These are phyloP conservation scores for Wallacemonas sp. DNA, from an alignment of 208 protist species.

Conservation along the genomic window DNA sequence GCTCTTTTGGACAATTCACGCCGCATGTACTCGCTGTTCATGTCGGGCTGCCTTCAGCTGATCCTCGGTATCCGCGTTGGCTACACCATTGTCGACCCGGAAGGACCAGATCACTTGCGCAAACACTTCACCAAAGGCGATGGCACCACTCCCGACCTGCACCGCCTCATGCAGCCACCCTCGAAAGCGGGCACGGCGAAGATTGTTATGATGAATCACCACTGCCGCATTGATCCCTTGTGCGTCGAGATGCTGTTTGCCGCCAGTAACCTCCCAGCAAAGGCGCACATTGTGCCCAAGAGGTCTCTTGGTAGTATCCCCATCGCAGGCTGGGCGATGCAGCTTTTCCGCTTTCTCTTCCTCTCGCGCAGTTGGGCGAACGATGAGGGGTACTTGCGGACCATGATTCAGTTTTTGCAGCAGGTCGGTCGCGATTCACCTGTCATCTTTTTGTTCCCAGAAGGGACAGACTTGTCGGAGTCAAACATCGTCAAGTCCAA, in stretches of 20 bases:
- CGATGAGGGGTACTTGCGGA: conserved; percentile 63
- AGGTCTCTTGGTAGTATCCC: conserved; percentile 48
- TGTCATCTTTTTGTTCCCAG: conserved; percentile 79
- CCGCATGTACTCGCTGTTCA: conserved; percentile 41
- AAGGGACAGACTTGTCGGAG: conserved; percentile 83
- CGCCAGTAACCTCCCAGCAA: conserved; percentile 22
- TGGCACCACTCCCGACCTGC: conserved; percentile 20
- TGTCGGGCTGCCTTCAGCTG: conserved; percentile 51
- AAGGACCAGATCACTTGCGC: conserved; percentile 39
- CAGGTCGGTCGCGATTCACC: conserved; percentile 26
- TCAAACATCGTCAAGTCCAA: conserved; percentile 67
- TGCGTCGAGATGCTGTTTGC: conserved; percentile 51
- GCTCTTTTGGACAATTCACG: conserved; percentile 33
- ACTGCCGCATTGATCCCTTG: conserved; percentile 78
- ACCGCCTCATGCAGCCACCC: conserved; percentile 30
- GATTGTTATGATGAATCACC: conserved; percentile 88
- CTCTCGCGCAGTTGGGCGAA: conserved; percentile 72
- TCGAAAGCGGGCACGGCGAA: conserved; percentile 66
- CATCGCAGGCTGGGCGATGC: conserved; percentile 77
- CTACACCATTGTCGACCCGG: conserved; percentile 67
- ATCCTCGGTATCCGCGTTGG: conserved; percentile 50
- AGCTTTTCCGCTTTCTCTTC: conserved; percentile 84
- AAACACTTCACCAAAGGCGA: conserved; percentile 17
- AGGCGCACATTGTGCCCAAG: conserved; percentile 79
- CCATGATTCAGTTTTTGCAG: conserved; percentile 58